Base-by-base conservation (phyloP, 176 grass and related monocot genomes). In the Carex scoparia region DNA sequence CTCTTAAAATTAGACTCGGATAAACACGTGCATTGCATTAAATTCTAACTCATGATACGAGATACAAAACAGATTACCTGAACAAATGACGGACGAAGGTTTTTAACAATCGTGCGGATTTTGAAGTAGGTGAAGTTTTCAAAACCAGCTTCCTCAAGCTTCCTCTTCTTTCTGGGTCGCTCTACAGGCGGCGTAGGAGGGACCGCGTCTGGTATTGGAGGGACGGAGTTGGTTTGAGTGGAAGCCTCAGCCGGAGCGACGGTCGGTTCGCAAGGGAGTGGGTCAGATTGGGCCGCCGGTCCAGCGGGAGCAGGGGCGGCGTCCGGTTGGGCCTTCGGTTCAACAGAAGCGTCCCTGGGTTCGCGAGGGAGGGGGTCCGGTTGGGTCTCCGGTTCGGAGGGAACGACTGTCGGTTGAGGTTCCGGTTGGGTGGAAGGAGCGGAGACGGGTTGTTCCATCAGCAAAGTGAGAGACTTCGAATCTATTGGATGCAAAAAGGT, bases 51-150 rank as follows among this genome's bases (percentile, higher is more conserved):
- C 0, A 69, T 11, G 5, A 51, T 57, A 79, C 7, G 6, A 54
- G 30, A 56, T 19, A 49, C 13, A 30, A 33, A 79, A 78, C 10
- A 79, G 8, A 16, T 79, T 61, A 90, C 88, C 88, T 84, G 84
- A 66, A 90, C 31, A 61, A 90, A 86, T 31, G 77, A 65, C 3
- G 88, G 84, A 18, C 88, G 88, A 33, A 90, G 84, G 79, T 86
- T 64, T 82, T 84, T 84, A 35, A 86, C 69, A 55, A 86, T 19
- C 46, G 37, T 86, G 61, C 84, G 88, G 56, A 90, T 86, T 51
- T 86, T 90, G 60, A 62, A 86, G 70, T 90, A 90, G 30, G 58
- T 58, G 59, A 71, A 84, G 79, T 80, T 86, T 11, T 82, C 53
- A 67, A 90, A 90, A 11, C 80, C 84, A 63, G 40, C 69, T 7